These are phyloP conservation scores for Phylloporus sp. DNA, from an alignment of 768 basidiomycete genomes.

Conservation along the genomic window DNA sequence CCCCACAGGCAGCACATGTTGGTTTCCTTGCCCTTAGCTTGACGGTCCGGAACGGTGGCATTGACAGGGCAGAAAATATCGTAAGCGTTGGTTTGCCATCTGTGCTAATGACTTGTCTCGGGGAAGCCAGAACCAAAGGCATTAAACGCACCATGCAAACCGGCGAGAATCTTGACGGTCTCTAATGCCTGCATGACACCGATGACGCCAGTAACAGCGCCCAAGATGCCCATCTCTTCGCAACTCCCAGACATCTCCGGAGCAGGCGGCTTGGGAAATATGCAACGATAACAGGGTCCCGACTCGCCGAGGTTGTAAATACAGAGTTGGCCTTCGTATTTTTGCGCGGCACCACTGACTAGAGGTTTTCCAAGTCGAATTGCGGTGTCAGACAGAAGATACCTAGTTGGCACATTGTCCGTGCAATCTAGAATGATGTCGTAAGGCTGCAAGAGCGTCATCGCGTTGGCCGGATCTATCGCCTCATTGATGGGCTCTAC, in stretches of 20 bases:
- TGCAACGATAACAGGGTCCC: conserved; percentile 90
- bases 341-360: conserved; percentile 89
- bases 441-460: conserved; percentile 54
- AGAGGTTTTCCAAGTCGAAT: conserved; percentile 75
- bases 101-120: conserved; percentile 23
- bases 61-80: conserved; percentile 66
- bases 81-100: conserved; percentile 62
- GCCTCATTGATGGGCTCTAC: conserved; percentile 52
- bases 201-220: conserved; percentile 84
- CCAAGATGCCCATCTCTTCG: conserved; percentile 84
- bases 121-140: not conserved
- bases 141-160: conserved; percentile 50
- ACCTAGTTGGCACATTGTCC: conserved; percentile 88
- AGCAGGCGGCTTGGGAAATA: conserved; percentile 80
- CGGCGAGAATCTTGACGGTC: conserved; percentile 72
- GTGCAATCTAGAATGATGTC: conserved; percentile 90
- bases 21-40: conserved; percentile 70
- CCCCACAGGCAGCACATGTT: conserved; percentile 74
- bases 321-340: conserved; percentile 76
- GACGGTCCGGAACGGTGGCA: conserved; percentile 74
- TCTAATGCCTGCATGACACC: conserved; percentile 89
- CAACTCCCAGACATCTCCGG: conserved; percentile 66
- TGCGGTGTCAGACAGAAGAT: conserved; percentile 84
- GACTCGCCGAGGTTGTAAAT: conserved; percentile 62
- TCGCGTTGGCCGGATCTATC: conserved; percentile 59